Conservation (phyloP, 2,329 filamentous ascomycete species). For the Pseudopithomyces chartarum region DNA sequence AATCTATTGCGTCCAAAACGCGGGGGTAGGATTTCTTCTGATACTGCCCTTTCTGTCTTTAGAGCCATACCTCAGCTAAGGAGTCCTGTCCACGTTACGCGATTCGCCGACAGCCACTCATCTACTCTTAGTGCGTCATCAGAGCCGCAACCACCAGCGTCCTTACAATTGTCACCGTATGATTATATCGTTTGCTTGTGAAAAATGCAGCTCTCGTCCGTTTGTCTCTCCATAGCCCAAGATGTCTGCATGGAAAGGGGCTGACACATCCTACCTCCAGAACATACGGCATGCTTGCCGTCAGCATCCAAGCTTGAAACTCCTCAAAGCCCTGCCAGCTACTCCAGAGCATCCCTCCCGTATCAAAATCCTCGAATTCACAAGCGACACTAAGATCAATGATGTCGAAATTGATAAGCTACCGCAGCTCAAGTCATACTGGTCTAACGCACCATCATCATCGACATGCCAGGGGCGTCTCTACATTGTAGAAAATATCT, state of each 20-base stretch:
- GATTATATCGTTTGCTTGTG: background rate
- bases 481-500: slow-evolving; percentile 15
- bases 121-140: background rate
- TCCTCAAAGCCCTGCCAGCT: background rate
- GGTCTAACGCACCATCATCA: background rate
- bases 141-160: background rate
- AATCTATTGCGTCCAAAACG: too few relatives aligned
- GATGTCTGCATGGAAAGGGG: slow-evolving; percentile 10
- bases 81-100: background rate
- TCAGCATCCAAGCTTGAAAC: slow-evolving; percentile 9
- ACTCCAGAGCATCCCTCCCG: slow-evolving; percentile 2
- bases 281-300: background rate
- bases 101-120: background rate
- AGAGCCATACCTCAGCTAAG: background rate
- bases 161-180: background rate
- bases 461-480: slow-evolving; percentile 4
- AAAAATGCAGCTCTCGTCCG: background rate
- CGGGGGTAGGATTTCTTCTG: too few relatives aligned
- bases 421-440: slow-evolving; percentile 2
- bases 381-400: background rate
- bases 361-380: slow-evolving; percentile 7
- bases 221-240: background rate
- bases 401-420: slow-evolving; percentile 4
- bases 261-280: slow-evolving; percentile 6
- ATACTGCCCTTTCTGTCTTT: too few relatives aligned